These are phyloP conservation scores for Lactarius akahatsu DNA, from an alignment of 768 basidiomycete genomes.

Conservation along the genomic window DNA sequence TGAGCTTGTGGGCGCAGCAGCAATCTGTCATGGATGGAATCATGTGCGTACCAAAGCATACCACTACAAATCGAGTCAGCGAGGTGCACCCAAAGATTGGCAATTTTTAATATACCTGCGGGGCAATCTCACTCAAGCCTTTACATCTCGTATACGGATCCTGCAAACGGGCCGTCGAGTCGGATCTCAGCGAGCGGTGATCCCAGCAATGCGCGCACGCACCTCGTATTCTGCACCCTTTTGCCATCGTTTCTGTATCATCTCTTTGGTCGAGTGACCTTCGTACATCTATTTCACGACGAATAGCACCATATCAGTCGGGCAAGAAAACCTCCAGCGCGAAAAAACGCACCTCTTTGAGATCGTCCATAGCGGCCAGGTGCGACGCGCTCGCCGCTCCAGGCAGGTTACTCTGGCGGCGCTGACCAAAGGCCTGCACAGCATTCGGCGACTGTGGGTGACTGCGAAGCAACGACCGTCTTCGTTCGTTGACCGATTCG, in stretches of 20 bases:
- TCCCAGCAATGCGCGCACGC: conserved; percentile 41
- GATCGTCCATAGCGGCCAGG: conserved; percentile 51
- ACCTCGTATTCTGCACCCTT: conserved; percentile 60
- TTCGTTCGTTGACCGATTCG: conserved; percentile 38
- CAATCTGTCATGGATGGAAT: background rate
- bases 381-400: conserved; percentile 35
- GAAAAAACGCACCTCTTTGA: conserved; percentile 43
- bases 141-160: conserved; percentile 26
- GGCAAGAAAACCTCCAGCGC: no score
- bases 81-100: background rate
- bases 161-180: conserved; percentile 41
- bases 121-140: conserved; percentile 29
- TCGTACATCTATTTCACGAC: conserved; percentile 44
- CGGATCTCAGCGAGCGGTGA: conserved; percentile 33
- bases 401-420: conserved; percentile 18
- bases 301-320: background rate
- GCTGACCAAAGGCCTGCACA: background rate
- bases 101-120: conserved; percentile 27
- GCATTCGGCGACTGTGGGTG: conserved; percentile 9
- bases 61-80: conserved; percentile 40
- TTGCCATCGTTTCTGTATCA: conserved; percentile 53
- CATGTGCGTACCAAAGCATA: conserved; percentile 47
- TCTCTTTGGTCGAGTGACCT: conserved; percentile 50
- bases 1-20: conserved; percentile 2
- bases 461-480: conserved; percentile 13